phyloP scores from a whole-genome alignment of 2,329 filamentous ascomycete species.

The Taxawa tesnikishii region DNA sequence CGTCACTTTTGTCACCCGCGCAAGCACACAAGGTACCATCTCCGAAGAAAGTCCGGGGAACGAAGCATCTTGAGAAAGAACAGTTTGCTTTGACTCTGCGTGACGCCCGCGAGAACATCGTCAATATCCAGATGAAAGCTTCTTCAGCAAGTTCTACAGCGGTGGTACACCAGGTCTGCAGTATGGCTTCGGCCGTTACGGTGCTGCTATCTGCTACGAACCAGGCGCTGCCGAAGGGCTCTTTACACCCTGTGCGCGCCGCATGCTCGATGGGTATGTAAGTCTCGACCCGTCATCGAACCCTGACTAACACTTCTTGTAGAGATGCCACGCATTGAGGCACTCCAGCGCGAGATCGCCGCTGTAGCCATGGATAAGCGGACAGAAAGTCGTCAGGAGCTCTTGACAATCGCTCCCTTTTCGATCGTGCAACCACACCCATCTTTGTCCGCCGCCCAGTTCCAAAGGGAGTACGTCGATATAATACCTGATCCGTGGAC shows the following conservation, averaged over 20 bases:
- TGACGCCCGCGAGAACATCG: slow-evolving; percentile 53
- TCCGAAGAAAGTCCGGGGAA: not conserved
- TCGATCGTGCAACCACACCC: not conserved
- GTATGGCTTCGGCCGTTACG: slow-evolving; percentile 22
- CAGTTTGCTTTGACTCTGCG: slow-evolving; percentile 48
- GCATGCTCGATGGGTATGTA: slow-evolving; percentile 24
- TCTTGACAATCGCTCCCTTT: not conserved
- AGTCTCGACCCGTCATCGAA: no score
- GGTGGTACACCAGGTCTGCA: slow-evolving; percentile 40
- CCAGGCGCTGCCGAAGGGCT: slow-evolving; percentile 16
- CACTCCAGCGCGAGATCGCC: slow-evolving; percentile 2
- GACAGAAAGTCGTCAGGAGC: not conserved
- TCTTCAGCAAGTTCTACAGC: slow-evolving; percentile 42
- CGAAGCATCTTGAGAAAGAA: slow-evolving; percentile 5
- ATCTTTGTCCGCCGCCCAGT: slow-evolving; percentile 29
- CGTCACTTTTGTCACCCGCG: slow-evolving; percentile 9
- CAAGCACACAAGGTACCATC: not conserved
- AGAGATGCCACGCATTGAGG: slow-evolving; percentile 6
- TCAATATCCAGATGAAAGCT: slow-evolving; percentile 46
- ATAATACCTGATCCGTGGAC: slow-evolving; percentile 76
- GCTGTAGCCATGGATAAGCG: slow-evolving; percentile 3
- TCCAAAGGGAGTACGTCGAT: slow-evolving; percentile 73
- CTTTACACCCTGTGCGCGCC: slow-evolving; percentile 25
- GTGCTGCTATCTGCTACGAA: slow-evolving; percentile 26
- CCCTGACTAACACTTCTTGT: not conserved